These are phyloP conservation scores for Porogramme epimiltina DNA, from an alignment of 1,284 basidiomycete species.

Conservation along the genomic window DNA sequence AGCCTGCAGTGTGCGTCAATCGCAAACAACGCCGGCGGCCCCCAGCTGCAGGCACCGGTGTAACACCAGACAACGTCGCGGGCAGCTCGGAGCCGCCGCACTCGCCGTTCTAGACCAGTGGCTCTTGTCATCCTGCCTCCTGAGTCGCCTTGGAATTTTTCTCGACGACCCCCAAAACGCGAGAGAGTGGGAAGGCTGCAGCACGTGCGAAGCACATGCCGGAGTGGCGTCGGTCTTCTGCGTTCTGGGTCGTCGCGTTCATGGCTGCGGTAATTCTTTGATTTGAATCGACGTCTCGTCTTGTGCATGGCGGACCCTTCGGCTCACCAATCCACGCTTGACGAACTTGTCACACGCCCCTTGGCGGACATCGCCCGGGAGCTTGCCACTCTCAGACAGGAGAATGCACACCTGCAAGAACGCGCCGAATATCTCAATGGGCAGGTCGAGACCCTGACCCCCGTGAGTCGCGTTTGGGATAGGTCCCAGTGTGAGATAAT, in stretches of 20 bases:
- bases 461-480: background rate
- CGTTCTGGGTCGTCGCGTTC: conserved; percentile 3
- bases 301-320: background rate
- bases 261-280: background rate
- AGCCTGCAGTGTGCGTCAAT: too few species aligned
- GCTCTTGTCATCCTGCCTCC: too few species aligned
- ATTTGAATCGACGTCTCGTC: background rate
- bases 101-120: too few species aligned
- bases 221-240: conserved; percentile 6
- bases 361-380: conserved; percentile 13
- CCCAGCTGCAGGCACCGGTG: too few species aligned
- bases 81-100: too few species aligned
- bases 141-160: too few species aligned
- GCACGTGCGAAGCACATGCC: conserved; percentile 12
- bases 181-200: too few species aligned
- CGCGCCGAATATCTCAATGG: background rate
- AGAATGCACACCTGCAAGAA: conserved; percentile 2
- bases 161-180: too few species aligned
- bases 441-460: background rate
- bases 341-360: conserved; percentile 7
- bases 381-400: conserved; percentile 2
- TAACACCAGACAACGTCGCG: too few species aligned
- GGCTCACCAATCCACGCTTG: background rate
- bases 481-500: too few species aligned
- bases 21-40: too few species aligned